A percentile compares a stretch with the other conserved stretches of the same genome.
Evolutionary conservation across 805 yeast genomes (phyloP).

Genomic region (Yamadazyma laniorum): DNA sequence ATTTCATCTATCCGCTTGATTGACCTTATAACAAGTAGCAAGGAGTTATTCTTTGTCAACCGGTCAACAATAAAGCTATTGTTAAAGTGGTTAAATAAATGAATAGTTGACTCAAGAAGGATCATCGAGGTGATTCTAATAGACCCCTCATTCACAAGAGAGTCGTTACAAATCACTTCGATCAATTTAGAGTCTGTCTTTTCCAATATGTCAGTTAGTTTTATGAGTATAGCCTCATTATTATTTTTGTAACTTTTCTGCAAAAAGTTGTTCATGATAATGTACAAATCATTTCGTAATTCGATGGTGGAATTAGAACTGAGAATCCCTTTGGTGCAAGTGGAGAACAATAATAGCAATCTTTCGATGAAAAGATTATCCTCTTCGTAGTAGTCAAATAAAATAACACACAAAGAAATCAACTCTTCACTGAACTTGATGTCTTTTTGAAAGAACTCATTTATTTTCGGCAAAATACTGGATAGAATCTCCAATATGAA

Average conservation of each 20-base stretch:
- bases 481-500: slow-evolving; percentile 79
- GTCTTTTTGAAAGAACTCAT: slow-evolving; percentile 67
- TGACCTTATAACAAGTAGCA: slow-evolving; percentile 63
- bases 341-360: slow-evolving; percentile 65
- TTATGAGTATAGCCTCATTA: slow-evolving; percentile 34
- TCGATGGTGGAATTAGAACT: slow-evolving; percentile 65
- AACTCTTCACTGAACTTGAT: slow-evolving; percentile 69
- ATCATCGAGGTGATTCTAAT: slow-evolving; percentile 72
- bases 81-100: slow-evolving; percentile 49
- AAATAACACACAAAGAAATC: slow-evolving; percentile 69
- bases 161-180: slow-evolving; percentile 70
- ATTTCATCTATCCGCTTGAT: slow-evolving; percentile 69
- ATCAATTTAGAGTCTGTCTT: slow-evolving; percentile 60
- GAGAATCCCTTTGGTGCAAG: slow-evolving; percentile 70
- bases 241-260: slow-evolving; percentile 46
- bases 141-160: slow-evolving; percentile 74
- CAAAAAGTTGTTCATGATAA: slow-evolving; percentile 65
- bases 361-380: slow-evolving; percentile 41
- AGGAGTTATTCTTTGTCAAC: slow-evolving; percentile 62
- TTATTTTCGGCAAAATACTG: slow-evolving; percentile 69
- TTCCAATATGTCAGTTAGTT: slow-evolving; percentile 53
- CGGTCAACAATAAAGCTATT: slow-evolving; percentile 59
- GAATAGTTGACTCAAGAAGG: slow-evolving; percentile 66
- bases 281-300: slow-evolving; percentile 77
- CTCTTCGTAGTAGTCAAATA: slow-evolving; percentile 54